A percentile compares a stretch with the other conserved stretches of the same genome.
Evolutionary conservation across 1,284 basidiomycete species (phyloP).

Genomic region (Tilletia horrida): DNA sequence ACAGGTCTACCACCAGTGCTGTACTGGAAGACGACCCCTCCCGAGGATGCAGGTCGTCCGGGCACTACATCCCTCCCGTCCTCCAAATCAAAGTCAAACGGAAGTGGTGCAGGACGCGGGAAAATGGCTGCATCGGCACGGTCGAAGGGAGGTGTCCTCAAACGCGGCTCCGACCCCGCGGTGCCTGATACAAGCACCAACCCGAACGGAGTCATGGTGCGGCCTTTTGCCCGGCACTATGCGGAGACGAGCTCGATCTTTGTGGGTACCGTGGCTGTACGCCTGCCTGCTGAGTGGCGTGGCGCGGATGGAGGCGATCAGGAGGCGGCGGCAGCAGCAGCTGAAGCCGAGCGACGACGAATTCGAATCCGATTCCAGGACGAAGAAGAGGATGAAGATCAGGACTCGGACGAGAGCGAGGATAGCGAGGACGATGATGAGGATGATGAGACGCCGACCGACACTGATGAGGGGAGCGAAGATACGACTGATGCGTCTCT

Average conservation of each 20-base stretch:
- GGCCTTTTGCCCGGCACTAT: slow-evolving; percentile 16
- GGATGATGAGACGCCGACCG: neutral
- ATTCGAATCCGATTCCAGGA: slow-evolving; percentile 23
- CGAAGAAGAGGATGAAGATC: neutral
- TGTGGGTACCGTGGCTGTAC: slow-evolving; percentile 6
- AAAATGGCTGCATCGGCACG: neutral
- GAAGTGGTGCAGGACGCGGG: neutral
- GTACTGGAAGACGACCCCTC: slow-evolving; percentile 8
- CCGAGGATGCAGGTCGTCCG: slow-evolving; percentile 5
- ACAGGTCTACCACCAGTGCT: neutral
- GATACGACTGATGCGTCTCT: neutral
- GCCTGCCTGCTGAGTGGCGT: slow-evolving; percentile 9
- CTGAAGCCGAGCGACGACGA: neutral
- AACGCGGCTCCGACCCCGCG: neutral
- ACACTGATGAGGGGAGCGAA: neutral
- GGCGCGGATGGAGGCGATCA: too few species aligned
- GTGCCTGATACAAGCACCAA: neutral
- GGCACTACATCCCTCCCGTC: slow-evolving; percentile 4
- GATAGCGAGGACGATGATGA: slow-evolving; percentile 21
- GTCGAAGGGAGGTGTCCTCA: neutral
- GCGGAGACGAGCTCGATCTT: slow-evolving; percentile 16
- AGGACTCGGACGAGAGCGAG: neutral
- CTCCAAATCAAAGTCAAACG: neutral
- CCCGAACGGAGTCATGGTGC: slow-evolving; percentile 6
- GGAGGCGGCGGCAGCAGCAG: slow-evolving; percentile 3